These are phyloP conservation scores for Priceomyces carsonii DNA, from an alignment of 805 yeast species.

Conservation along the genomic window DNA sequence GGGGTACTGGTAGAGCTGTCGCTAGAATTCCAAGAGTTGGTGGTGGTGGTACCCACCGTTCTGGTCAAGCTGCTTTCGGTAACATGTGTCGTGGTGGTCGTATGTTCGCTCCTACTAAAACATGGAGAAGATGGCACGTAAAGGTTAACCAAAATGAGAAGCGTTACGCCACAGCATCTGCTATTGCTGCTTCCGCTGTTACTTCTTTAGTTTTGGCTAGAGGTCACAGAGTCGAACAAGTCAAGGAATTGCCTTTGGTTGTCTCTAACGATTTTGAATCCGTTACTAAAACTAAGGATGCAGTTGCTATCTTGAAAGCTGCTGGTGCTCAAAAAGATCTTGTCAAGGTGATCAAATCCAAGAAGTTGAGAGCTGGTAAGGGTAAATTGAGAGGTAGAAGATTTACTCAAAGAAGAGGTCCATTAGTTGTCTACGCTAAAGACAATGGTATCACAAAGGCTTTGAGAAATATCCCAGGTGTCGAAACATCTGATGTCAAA, in stretches of 20 bases:
- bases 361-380: conserved; percentile 99
- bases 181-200: conserved; percentile 98
- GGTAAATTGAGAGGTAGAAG: conserved; percentile 99
- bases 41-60: conserved; percentile 99
- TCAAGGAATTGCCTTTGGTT: conserved; percentile 98
- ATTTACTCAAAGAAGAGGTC: conserved; percentile 99
- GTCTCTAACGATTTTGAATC: conserved; percentile 91
- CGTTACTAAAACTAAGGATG: conserved; percentile 95
- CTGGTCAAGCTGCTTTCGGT: conserved; percentile 99
- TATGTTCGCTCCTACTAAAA: conserved; percentile 99
- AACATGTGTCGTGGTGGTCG: conserved; percentile 99
- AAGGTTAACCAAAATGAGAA: conserved; percentile 99
- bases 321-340: conserved; percentile 99
- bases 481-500: conserved; percentile 91
- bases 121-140: conserved; percentile 99
- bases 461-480: conserved; percentile 99
- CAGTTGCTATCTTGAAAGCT: conserved; percentile 96
- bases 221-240: conserved; percentile 99
- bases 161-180: conserved; percentile 99
- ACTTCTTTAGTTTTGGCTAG: conserved; percentile 98
- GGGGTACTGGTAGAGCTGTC: conserved; percentile 99
- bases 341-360: conserved; percentile 96
- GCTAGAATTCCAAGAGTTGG: conserved; percentile 99
- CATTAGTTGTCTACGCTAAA: conserved; percentile 96
- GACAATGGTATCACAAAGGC: conserved; percentile 98